phyloP scores from a whole-genome alignment of 441 rosid genomes.

The Daphne laureola region DNA sequence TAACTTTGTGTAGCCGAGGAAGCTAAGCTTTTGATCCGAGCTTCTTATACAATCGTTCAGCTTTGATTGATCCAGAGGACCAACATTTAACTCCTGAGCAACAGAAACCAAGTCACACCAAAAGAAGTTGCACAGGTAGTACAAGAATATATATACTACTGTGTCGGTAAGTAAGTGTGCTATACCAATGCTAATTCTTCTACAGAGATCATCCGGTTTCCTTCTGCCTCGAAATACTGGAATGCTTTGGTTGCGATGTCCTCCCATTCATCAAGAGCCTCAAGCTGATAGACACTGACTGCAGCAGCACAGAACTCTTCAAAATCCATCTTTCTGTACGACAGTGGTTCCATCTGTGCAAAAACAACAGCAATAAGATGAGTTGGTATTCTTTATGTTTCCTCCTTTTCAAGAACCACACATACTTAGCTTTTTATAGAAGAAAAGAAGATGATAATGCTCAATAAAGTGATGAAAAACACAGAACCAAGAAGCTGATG shows the following conservation, averaged over 20 bases:
- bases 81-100: conserved; percentile 52
- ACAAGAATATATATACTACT: neutral
- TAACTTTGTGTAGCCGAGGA: conserved; percentile 51
- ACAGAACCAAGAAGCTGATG: no score
- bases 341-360: conserved; percentile 53
- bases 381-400: no score
- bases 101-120: neutral
- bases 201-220: conserved; percentile 43
- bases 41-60: conserved; percentile 45
- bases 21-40: conserved; percentile 52
- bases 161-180: neutral
- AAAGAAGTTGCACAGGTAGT: neutral
- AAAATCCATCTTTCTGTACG: conserved; percentile 39
- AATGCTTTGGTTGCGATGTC: conserved; percentile 44
- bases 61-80: conserved; percentile 34
- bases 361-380: conserved; percentile 3
- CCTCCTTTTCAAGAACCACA: no score
- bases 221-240: conserved; percentile 52
- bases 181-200: conserved; percentile 59
- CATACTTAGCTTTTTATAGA: no score
- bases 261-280: conserved; percentile 63
- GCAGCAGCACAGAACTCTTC: conserved; percentile 74
- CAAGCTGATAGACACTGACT: conserved; percentile 50
- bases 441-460: no score
- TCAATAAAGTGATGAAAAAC: no score